Conservation (phyloP, 2,329 filamentous ascomycete species). For the Talaromyces sp. region DNA sequence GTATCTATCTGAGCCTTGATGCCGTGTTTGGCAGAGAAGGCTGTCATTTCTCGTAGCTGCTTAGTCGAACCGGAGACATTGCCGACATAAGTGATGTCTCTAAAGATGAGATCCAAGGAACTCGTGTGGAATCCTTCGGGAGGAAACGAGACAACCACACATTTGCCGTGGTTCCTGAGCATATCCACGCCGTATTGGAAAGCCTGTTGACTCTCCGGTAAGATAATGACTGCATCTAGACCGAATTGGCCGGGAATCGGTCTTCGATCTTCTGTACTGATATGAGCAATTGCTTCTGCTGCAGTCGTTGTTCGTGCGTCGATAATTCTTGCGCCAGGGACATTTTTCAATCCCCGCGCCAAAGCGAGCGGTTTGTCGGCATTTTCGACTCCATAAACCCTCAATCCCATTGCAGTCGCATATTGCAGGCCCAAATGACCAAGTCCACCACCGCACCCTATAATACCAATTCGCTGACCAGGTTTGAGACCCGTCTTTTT, state of each 20-base stretch:
- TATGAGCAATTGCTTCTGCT: slow-evolving; percentile 27
- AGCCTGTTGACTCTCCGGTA: slow-evolving; percentile 33
- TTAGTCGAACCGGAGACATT: slow-evolving; percentile 23
- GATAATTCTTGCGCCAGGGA: slow-evolving; percentile 33
- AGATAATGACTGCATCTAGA: slow-evolving; percentile 46
- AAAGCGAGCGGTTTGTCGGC: slow-evolving; percentile 19
- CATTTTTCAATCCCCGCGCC: slow-evolving; percentile 31
- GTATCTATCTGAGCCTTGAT: slow-evolving; percentile 21
- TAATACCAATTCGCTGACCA: slow-evolving; percentile 65
- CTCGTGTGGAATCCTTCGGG: slow-evolving; percentile 27
- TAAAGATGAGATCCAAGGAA: slow-evolving; percentile 24
- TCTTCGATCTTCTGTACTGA: slow-evolving; percentile 18
- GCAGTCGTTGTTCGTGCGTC: slow-evolving; percentile 37
- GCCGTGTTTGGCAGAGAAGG: slow-evolving; percentile 22
- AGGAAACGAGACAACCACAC: slow-evolving; percentile 48
- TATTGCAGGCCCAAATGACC: slow-evolving; percentile 67
- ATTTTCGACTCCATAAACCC: slow-evolving; percentile 39
- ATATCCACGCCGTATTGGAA: slow-evolving; percentile 19
- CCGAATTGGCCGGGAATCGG: slow-evolving; percentile 37
- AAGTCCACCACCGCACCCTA: slow-evolving; percentile 64
- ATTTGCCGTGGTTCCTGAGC: slow-evolving; percentile 37
- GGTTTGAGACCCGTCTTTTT: slow-evolving; percentile 56
- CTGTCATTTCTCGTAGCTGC: slow-evolving; percentile 23
- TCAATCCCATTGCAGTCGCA: slow-evolving; percentile 64
- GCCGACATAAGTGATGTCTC: slow-evolving; percentile 24